Evolutionary conservation across 2,329 filamentous ascomycete species (phyloP).

Genomic region (Claviceps sorghi): DNA sequence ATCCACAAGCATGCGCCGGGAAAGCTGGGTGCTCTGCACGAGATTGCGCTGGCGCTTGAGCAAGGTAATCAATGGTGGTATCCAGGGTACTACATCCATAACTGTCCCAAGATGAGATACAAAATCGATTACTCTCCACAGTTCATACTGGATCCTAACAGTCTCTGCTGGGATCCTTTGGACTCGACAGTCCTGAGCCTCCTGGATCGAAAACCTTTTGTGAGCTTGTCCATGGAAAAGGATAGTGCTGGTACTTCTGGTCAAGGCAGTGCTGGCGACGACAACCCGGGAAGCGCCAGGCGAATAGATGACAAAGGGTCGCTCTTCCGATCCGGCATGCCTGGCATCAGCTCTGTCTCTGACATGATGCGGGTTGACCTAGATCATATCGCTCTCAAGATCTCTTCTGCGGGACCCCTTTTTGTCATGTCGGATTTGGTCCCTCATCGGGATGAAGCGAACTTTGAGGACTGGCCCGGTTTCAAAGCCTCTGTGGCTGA

Average conservation of each 20-base stretch:
- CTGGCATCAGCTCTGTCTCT: slow-evolving; percentile 44
- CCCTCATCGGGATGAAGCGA: slow-evolving; percentile 39
- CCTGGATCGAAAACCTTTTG: slow-evolving; percentile 42
- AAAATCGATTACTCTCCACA: slow-evolving; percentile 69
- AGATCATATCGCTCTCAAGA: slow-evolving; percentile 40
- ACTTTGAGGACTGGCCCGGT: slow-evolving; percentile 31
- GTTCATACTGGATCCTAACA: slow-evolving; percentile 56
- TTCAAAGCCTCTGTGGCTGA: slow-evolving; percentile 53
- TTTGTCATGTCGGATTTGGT: slow-evolving; percentile 38
- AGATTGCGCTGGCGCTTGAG: slow-evolving; percentile 57
- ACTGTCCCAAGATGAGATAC: slow-evolving; percentile 70
- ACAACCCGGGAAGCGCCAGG: not conserved
- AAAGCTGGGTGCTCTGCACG: slow-evolving; percentile 60
- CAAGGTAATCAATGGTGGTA: slow-evolving; percentile 64
- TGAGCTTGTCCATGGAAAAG: slow-evolving; percentile 29
- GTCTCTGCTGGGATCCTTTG: slow-evolving; percentile 46
- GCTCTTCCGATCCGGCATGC: slow-evolving; percentile 49
- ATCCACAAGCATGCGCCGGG: slow-evolving; percentile 56
- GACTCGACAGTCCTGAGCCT: slow-evolving; percentile 34
- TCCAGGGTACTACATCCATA: slow-evolving; percentile 68
- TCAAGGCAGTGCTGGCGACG: not conserved
- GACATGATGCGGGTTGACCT: slow-evolving; percentile 42
- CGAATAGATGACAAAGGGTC: slow-evolving; percentile 13
- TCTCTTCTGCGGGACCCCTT: slow-evolving; percentile 23
- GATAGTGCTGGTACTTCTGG: slow-evolving; percentile 3